phyloP scores from a whole-genome alignment of 2,329 filamentous ascomycete species.

The Parastagonospora nodorum region DNA sequence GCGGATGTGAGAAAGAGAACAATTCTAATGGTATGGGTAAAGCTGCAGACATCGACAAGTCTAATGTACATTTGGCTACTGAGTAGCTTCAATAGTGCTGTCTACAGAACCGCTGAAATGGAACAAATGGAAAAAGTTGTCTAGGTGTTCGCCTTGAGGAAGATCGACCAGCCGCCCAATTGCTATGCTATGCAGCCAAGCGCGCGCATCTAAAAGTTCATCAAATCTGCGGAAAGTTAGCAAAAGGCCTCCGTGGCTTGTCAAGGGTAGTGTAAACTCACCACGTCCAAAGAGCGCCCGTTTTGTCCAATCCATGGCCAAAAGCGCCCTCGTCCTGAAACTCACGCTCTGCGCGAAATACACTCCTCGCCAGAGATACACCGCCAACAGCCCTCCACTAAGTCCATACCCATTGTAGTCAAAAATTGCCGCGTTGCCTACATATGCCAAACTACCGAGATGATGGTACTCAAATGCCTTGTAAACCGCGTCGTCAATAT shows the following conservation, averaged over 20 bases:
- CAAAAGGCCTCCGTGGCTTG: neutral
- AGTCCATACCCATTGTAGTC: constrained; percentile 81
- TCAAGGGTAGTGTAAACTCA: constrained; percentile 54
- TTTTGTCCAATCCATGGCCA: constrained; percentile 99
- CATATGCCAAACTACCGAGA: constrained; percentile 88
- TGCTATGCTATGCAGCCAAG: neutral
- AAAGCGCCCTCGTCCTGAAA: constrained; percentile 80
- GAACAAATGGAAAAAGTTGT: neutral
- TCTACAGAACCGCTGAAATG: too few species aligned
- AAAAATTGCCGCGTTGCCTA: constrained; percentile 95
- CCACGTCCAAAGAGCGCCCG: constrained; percentile 92
- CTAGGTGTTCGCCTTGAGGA: neutral
- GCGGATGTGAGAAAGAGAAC: too few species aligned
- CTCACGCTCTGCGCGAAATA: constrained; percentile 99
- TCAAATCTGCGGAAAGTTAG: constrained; percentile 20
- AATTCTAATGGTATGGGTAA: too few species aligned
- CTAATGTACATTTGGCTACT: too few species aligned
- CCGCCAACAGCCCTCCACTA: constrained; percentile 84
- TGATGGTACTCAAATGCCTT: constrained; percentile 94
- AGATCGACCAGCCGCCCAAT: neutral
- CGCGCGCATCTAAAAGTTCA: constrained; percentile 21
- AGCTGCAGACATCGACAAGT: too few species aligned
- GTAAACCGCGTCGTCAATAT: constrained; percentile 90
- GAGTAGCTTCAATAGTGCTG: too few species aligned
- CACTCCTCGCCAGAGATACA: constrained; percentile 94